phyloP scores from a whole-genome alignment of 192 early-diverging fungal genomes.

The Coemansia sp. region DNA sequence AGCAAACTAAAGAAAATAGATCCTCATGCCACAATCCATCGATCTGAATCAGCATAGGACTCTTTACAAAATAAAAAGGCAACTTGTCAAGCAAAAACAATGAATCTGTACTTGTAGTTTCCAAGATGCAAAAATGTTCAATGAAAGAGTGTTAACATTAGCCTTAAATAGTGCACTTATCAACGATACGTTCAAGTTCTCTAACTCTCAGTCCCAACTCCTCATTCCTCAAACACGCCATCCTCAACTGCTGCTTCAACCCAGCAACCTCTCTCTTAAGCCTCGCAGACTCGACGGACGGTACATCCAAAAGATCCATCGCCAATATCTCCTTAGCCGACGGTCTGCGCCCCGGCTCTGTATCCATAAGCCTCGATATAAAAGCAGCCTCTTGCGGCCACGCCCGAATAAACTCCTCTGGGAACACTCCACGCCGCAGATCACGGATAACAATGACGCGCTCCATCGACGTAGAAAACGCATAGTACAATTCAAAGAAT shows the following conservation, averaged over 20 bases:
- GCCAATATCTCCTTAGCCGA: slow-evolving; percentile 71
- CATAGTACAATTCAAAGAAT: slow-evolving; percentile 92
- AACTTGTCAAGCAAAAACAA: background rate
- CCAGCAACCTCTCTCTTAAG: slow-evolving; percentile 41
- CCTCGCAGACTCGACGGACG: slow-evolving; percentile 53
- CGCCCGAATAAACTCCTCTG: slow-evolving; percentile 62
- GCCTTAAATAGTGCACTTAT: slow-evolving; percentile 23
- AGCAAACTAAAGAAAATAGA: no score
- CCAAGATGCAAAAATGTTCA: background rate
- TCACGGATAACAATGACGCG: slow-evolving; percentile 72
- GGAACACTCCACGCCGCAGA: slow-evolving; percentile 78
- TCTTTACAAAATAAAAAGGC: no score
- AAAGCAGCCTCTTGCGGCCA: slow-evolving; percentile 71
- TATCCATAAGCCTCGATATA: slow-evolving; percentile 82
- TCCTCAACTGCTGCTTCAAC: slow-evolving; percentile 47
- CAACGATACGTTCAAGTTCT: slow-evolving; percentile 52
- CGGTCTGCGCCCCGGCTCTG: slow-evolving; percentile 72
- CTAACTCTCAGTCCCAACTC: slow-evolving; percentile 47
- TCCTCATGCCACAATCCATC: no score
- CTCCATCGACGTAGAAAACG: slow-evolving; percentile 92
- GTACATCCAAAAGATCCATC: slow-evolving; percentile 68
- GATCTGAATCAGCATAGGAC: no score
- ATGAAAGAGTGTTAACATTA: background rate
- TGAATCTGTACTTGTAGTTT: no score
- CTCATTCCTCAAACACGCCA: slow-evolving; percentile 52